These are phyloP conservation scores for Cerrena zonata DNA, from an alignment of 1,284 basidiomycete species.

Conservation along the genomic window DNA sequence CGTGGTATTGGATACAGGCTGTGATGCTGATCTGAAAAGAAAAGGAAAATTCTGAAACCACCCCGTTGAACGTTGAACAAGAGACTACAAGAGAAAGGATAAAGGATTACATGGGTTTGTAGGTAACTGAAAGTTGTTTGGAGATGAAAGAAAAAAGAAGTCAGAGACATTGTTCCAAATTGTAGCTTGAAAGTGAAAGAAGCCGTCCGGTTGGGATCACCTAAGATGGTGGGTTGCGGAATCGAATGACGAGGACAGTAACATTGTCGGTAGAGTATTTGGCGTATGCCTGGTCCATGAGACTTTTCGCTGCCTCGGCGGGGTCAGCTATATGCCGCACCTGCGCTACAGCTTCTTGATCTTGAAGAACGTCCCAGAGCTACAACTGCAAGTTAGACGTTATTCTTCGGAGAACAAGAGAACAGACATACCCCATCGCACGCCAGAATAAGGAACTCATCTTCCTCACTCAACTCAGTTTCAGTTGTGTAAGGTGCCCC, in stretches of 20 bases:
- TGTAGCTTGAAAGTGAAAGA: neutral
- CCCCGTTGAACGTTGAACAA: no score
- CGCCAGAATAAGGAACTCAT: constrained; percentile 93
- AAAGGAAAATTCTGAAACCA: no score
- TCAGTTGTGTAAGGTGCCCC: constrained; percentile 98
- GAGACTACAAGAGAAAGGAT: no score
- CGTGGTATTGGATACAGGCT: no score
- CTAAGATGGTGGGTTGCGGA: constrained; percentile 43
- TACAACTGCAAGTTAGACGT: constrained; percentile 28
- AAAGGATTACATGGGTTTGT: no score
- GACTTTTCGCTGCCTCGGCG: constrained; percentile 72
- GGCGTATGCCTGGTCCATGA: constrained; percentile 82
- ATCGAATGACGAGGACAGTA: constrained; percentile 71
- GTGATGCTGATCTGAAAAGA: no score
- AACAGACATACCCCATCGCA: constrained; percentile 84
- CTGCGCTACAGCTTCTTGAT: constrained; percentile 88
- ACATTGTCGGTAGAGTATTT: constrained; percentile 91
- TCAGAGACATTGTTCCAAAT: no score
- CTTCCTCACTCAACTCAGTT: constrained; percentile 83
- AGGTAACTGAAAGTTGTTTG: no score
- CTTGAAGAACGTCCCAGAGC: constrained; percentile 95
- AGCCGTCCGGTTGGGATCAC: neutral
- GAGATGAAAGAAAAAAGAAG: no score
- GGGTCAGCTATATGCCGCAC: constrained; percentile 73
- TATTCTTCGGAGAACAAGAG: neutral